These are phyloP conservation scores for Cicer chorassanicum DNA, from an alignment of 306 rosid genomes.

Conservation along the genomic window DNA sequence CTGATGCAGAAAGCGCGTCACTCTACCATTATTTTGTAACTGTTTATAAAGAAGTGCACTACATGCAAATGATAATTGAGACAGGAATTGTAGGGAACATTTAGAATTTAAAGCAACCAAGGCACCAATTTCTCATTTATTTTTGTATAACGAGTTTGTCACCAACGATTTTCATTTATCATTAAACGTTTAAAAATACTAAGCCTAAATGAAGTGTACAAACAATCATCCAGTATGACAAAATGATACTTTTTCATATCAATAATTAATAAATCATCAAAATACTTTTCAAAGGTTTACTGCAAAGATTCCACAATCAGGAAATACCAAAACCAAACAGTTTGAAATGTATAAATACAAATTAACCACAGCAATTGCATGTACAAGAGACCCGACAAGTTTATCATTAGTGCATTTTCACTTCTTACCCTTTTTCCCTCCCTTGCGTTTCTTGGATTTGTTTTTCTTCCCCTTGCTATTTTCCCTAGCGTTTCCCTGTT, in stretches of 20 bases:
- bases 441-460: constrained; percentile 27
- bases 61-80: too few relatives aligned
- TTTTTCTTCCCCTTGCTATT: constrained; percentile 31
- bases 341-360: background rate
- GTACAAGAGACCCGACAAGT: background rate
- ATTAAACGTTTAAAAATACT: background rate
- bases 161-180: too few relatives aligned
- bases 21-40: too few relatives aligned
- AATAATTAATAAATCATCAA: background rate
- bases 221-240: background rate
- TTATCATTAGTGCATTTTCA: constrained; percentile 6
- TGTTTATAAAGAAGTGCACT: too few relatives aligned
- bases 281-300: background rate
- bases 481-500: constrained; percentile 25
- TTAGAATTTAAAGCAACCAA: too few relatives aligned
- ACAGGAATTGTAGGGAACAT: too few relatives aligned
- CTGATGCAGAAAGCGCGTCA: too few relatives aligned
- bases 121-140: too few relatives aligned
- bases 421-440: constrained; percentile 38
- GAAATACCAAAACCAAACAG: background rate
- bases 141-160: too few relatives aligned
- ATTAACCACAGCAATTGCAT: background rate
- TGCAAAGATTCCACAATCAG: constrained; percentile 1
- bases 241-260: background rate
- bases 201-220: background rate